Percentiles rank a stretch among this genome's conserved stretches.
These are phyloP conservation scores for Santalum album DNA, from an alignment of 164 flowering plant species.

Conservation along the genomic window DNA sequence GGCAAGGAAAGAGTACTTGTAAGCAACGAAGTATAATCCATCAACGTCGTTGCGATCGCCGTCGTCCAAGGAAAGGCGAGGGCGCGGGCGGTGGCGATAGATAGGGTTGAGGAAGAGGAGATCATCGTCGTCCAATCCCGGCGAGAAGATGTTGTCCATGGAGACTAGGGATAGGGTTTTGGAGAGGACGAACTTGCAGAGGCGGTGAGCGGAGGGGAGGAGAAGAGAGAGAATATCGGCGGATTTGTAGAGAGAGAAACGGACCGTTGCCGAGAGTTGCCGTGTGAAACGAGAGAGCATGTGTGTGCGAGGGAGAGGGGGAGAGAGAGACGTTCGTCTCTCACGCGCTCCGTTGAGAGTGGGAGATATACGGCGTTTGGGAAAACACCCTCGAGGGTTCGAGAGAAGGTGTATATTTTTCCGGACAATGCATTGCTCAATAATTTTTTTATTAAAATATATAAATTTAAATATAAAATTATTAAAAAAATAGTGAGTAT, in stretches of 20 bases:
- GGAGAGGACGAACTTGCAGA: not conserved
- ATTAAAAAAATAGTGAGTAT: too few relatives aligned
- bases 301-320: too few relatives aligned
- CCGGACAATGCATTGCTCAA: too few relatives aligned
- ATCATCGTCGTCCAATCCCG: not conserved
- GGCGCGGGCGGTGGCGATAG: not conserved
- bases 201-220: not conserved
- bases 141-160: conserved; percentile 6
- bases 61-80: not conserved
- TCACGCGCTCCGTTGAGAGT: too few relatives aligned
- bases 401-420: too few relatives aligned
- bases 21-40: conserved; percentile 1
- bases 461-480: too few relatives aligned
- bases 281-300: not conserved
- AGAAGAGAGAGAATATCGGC: conserved; percentile 8
- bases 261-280: conserved; percentile 10
- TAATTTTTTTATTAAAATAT: too few relatives aligned
- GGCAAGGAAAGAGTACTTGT: not conserved
- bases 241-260: conserved; percentile 3
- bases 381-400: too few relatives aligned
- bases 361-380: too few relatives aligned
- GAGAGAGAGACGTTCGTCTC: too few relatives aligned
- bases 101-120: not conserved
- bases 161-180: not conserved
- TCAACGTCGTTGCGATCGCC: not conserved